A percentile compares a stretch with the other conserved stretches of the same genome.
Conservation (phyloP, 2,329 filamentous ascomycete species). For the Microdochium trichocladiopsis region DNA sequence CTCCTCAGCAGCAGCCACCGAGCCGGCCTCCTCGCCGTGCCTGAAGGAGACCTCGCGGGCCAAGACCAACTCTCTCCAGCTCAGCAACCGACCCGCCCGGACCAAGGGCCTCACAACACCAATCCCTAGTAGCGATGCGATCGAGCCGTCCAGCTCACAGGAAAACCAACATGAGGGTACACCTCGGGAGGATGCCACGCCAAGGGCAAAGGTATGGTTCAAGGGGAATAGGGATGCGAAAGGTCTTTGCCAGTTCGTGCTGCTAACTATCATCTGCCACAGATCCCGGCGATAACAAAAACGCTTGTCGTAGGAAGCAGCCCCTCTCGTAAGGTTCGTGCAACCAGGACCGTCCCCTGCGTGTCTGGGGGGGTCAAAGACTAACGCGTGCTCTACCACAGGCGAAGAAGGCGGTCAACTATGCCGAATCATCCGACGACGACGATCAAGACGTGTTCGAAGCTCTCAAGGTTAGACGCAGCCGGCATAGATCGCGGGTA, state of each 20-base stretch:
- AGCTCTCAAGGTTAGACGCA: slow-evolving; percentile 30
- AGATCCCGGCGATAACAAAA: slow-evolving; percentile 30
- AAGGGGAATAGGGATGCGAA: too few species aligned
- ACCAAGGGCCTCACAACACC: slow-evolving; percentile 51
- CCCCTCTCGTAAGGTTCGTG: slow-evolving; percentile 68
- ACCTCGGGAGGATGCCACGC: neutral
- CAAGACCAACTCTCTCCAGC: slow-evolving; percentile 35
- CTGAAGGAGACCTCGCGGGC: slow-evolving; percentile 33
- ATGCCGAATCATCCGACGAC: slow-evolving; percentile 79
- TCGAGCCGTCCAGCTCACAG: slow-evolving; percentile 61
- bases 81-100: slow-evolving; percentile 28
- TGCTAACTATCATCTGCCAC: slow-evolving; percentile 25
- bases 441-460: slow-evolving; percentile 68
- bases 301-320: slow-evolving; percentile 52
- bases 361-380: neutral
- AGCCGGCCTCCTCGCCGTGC: slow-evolving; percentile 25
- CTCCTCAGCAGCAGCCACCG: slow-evolving; percentile 14
- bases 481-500: slow-evolving; percentile 54
- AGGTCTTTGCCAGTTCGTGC: neutral
- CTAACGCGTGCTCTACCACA: slow-evolving; percentile 12
- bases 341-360: neutral
- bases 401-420: slow-evolving; percentile 59
- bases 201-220: neutral
- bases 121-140: slow-evolving; percentile 71
- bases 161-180: slow-evolving; percentile 43